Evolutionary conservation across 148 eudicot species (phyloP).

Genomic region (Tetragonia tetragonoides): DNA sequence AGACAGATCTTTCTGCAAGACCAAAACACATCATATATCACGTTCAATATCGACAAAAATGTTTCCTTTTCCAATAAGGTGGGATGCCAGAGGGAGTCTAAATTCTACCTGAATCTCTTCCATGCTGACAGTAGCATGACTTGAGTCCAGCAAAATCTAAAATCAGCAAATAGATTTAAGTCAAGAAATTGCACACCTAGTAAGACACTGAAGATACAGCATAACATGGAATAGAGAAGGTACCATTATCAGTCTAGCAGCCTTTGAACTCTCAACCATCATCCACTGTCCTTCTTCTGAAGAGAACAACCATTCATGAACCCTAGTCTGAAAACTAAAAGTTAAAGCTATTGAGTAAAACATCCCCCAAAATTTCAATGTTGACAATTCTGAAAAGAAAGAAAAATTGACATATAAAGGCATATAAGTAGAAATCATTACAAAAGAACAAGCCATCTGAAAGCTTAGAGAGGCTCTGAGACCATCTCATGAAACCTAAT

Average conservation of each 20-base stretch:
- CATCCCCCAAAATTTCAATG: background rate
- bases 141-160: conserved; percentile 74
- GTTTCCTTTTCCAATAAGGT: background rate
- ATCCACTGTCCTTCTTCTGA: conserved; percentile 98
- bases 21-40: conserved; percentile 19
- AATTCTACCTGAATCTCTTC: conserved; percentile 75
- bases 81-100: background rate
- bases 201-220: background rate
- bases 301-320: conserved; percentile 83
- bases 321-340: conserved; percentile 52
- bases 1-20: conserved; percentile 84
- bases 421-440: background rate
- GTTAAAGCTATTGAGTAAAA: background rate
- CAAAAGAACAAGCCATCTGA: background rate
- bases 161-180: conserved; percentile 5
- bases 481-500: background rate
- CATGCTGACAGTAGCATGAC: conserved; percentile 60
- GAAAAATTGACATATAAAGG: background rate
- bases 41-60: background rate
- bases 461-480: background rate
- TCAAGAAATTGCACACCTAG: conserved; percentile 1
- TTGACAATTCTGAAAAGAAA: too few species aligned
- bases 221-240: background rate
- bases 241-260: conserved; percentile 89
- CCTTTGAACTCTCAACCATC: conserved; percentile 84